These are phyloP conservation scores for Solanum hybrid DNA, from an alignment of 305 asterid species.

Conservation along the genomic window DNA sequence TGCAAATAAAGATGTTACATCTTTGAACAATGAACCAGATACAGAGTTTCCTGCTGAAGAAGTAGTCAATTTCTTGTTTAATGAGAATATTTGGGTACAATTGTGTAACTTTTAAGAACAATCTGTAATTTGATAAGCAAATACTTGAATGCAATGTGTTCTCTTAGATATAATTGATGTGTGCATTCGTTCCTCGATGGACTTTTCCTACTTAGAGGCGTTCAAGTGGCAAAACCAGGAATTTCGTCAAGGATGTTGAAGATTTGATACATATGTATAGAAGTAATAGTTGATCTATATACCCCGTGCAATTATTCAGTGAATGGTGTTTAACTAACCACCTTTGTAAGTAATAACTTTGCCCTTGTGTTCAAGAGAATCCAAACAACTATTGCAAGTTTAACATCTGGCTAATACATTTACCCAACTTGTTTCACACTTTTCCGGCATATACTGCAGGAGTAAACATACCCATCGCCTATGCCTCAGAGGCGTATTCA, in stretches of 20 bases:
- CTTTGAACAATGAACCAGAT: background rate
- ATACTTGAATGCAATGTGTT: background rate
- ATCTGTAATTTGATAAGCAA: slow-evolving; percentile 8
- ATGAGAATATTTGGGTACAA: background rate
- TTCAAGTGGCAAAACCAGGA: background rate
- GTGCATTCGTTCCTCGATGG: background rate
- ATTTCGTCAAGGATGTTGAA: background rate
- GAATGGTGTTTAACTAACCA: background rate
- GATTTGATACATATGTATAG: background rate
- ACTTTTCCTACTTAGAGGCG: background rate
- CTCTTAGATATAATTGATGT: background rate
- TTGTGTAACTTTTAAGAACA: slow-evolving; percentile 33
- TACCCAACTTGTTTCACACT: background rate
- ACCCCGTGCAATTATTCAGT: background rate
- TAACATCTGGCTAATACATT: background rate
- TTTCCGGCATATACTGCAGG: background rate
- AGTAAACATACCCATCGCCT: background rate
- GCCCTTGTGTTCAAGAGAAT: background rate
- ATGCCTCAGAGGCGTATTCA: background rate
- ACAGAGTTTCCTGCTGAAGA: background rate
- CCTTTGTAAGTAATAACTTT: background rate
- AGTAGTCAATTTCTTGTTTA: background rate
- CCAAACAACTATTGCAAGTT: background rate
- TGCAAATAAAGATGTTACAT: slow-evolving; percentile 6
- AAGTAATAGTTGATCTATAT: background rate